These are phyloP conservation scores for Trypanosoma theileri DNA, from an alignment of 208 protist genomes.

Conservation along the genomic window DNA sequence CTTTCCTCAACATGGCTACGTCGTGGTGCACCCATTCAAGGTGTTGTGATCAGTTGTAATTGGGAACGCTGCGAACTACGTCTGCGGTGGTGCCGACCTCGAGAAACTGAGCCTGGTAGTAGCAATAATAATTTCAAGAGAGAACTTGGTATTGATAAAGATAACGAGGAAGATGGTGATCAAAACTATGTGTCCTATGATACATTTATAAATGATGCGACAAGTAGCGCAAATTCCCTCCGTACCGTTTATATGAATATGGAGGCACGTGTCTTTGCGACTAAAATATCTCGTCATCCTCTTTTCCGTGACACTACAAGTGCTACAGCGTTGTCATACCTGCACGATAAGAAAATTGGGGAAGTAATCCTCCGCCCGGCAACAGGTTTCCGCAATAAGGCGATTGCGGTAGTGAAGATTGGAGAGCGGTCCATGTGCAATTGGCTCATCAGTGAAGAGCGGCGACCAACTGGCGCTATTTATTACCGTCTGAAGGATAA, in stretches of 20 bases:
- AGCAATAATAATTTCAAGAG: conserved; percentile 12
- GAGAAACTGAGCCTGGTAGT: conserved; percentile 19
- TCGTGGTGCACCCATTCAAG: conserved; percentile 69
- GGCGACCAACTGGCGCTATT: conserved; percentile 57
- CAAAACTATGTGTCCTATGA: conserved; percentile 39
- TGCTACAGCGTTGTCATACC: conserved; percentile 42
- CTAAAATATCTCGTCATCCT: conserved; percentile 78
- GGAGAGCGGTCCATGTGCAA: conserved; percentile 55
- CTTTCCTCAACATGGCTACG: conserved; percentile 54
- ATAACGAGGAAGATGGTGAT: conserved; percentile 5
- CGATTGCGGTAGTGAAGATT: conserved; percentile 77
- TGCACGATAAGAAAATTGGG: conserved; percentile 81
- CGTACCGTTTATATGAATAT: conserved; percentile 52
- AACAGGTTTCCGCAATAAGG: conserved; percentile 34
- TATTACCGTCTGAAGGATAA: conserved; percentile 71
- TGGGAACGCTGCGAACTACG: conserved; percentile 74
- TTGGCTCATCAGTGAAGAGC: conserved; percentile 76
- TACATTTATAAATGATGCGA: conserved; percentile 28
- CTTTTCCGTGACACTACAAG: conserved; percentile 72
- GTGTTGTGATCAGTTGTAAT: conserved; percentile 59
- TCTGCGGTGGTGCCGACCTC: conserved; percentile 66
- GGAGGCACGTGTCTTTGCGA: conserved; percentile 60
- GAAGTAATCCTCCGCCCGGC: conserved; percentile 75
- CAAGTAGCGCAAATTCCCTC: conserved; percentile 71
- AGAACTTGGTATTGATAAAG: conserved; percentile 1